phyloP scores from a whole-genome alignment of 106 monocot species.

The Narthecium ossifragum region DNA sequence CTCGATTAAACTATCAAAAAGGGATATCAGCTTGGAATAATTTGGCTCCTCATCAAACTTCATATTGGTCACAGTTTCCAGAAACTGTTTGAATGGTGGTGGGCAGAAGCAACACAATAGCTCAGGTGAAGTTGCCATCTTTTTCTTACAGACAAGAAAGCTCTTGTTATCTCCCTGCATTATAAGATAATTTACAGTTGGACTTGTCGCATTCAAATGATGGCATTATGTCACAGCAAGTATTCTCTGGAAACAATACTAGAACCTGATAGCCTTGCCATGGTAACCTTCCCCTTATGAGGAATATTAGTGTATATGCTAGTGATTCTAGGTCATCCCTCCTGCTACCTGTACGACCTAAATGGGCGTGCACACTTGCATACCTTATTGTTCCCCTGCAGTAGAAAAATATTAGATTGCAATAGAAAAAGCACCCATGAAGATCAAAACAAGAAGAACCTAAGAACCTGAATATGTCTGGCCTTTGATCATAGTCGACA shows the following conservation, averaged over 20 bases:
- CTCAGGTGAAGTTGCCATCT: conserved; percentile 93
- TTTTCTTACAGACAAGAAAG: conserved; percentile 95
- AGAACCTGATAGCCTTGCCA: conserved; percentile 99
- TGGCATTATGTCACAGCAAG: too few relatives aligned
- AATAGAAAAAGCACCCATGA: too few relatives aligned
- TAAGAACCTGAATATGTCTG: conserved; percentile 96
- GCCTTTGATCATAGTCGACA: conserved; percentile 98
- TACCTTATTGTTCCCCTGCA: conserved; percentile 94
- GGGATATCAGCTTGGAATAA: conserved; percentile 78
- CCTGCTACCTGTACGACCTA: conserved; percentile 91
- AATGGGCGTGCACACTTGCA: conserved; percentile 98
- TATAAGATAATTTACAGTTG: too few relatives aligned
- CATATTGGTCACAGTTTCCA: conserved; percentile 84
- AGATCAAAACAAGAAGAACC: too few relatives aligned
- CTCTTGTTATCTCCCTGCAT: conserved; percentile 90
- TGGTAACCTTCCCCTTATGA: conserved; percentile 83
- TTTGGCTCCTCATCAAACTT: conserved; percentile 98
- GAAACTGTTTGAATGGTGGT: conserved; percentile 81
- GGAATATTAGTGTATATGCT: conserved; percentile 87
- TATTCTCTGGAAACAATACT: too few relatives aligned
- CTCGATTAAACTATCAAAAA: conserved; percentile 85
- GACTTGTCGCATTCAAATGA: too few relatives aligned
- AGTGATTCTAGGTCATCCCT: conserved; percentile 95
- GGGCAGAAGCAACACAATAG: conserved; percentile 78
- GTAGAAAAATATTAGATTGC: conserved; percentile 12